Conservation (phyloP, 306 rosid genomes). For the Prunus mume region DNA sequence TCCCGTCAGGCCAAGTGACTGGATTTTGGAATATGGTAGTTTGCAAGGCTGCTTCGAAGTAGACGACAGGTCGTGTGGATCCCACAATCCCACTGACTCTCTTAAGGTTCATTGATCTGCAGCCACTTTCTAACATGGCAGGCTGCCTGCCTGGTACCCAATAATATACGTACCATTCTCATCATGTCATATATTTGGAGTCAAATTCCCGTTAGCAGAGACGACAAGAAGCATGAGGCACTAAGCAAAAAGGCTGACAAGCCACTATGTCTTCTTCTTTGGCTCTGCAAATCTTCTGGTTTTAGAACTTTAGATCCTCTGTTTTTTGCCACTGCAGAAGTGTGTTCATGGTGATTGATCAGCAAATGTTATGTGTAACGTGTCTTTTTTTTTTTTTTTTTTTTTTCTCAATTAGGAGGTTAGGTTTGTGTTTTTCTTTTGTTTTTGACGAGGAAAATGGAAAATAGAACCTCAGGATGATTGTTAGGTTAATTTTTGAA, state of each 20-base stretch:
- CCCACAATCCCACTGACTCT: slow-evolving; percentile 11
- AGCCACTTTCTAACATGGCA: neutral
- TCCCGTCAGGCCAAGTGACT: too few relatives aligned
- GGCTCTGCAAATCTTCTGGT: neutral
- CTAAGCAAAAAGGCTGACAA: neutral
- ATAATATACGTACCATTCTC: too few relatives aligned
- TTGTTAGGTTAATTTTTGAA: too few relatives aligned
- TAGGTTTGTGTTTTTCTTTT: too few relatives aligned
- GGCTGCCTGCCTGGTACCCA: neutral
- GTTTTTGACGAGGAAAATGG: too few relatives aligned
- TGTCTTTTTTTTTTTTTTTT: neutral
- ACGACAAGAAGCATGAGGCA: neutral
- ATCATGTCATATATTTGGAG: neutral
- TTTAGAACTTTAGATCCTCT: neutral
- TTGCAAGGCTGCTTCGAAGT: neutral
- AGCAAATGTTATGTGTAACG: neutral
- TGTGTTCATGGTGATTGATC: neutral
- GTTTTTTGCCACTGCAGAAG: neutral
- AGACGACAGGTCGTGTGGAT: neutral
- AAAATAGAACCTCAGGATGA: too few relatives aligned
- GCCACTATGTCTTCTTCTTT: neutral
- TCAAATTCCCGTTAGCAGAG: too few relatives aligned
- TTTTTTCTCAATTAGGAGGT: neutral
- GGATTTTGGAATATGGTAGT: neutral
- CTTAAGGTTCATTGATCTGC: neutral